Base-by-base conservation (phyloP, 768 basidiomycete genomes). In the Clavulina sp. region DNA sequence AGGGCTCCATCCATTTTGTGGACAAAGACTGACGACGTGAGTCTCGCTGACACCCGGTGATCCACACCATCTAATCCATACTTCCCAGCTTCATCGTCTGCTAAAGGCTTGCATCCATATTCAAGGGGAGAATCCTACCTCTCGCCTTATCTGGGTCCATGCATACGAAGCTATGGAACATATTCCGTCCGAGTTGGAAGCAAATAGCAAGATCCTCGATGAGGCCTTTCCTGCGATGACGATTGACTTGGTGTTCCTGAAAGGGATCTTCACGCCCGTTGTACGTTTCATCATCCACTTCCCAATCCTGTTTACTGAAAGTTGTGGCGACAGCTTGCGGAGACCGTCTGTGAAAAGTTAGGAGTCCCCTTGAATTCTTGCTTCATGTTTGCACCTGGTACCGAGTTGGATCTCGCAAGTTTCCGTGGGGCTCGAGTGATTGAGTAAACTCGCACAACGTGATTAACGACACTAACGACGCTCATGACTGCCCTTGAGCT, bases 91-190 rank as follows among this genome's bases (percentile, higher is more conserved):
- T 56, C 75, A 80, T 57, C 66, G 68, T 32, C 57, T 84, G 3
- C 74, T 82, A 53, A 71, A 74, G 48, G 77, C 78, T 70, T 67
- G 83, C 28, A 63, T 77, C 9, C 84, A 84, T 56, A 78, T 82
- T 2, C 64, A 68, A 38, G 66, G 69, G 52, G 84, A 81, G 57
- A 82, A 85, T 61, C 76, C 78, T 57, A 84, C 83, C 0, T 72
- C 78, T 0, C 70, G 74, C 57, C 57, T 84, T 51, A 81, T 81
- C 63, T 71, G 84, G 9, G 69, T 83, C 3, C 80, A 83, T 57
- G 82, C 81, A 57, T 68, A 72, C 52, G 71, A 77, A 26, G 67
- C 64, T 23, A 73, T 73, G 29, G 63, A 64, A 13, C 71, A 69
- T 0, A 67, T 77, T 24, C 82, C 82, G 0, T 77, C 77, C 0